Percentiles rank a stretch among this genome's conserved stretches.
These are phyloP conservation scores for Metrosideros polymorpha DNA, from an alignment of 441 rosid species.

Conservation along the genomic window DNA sequence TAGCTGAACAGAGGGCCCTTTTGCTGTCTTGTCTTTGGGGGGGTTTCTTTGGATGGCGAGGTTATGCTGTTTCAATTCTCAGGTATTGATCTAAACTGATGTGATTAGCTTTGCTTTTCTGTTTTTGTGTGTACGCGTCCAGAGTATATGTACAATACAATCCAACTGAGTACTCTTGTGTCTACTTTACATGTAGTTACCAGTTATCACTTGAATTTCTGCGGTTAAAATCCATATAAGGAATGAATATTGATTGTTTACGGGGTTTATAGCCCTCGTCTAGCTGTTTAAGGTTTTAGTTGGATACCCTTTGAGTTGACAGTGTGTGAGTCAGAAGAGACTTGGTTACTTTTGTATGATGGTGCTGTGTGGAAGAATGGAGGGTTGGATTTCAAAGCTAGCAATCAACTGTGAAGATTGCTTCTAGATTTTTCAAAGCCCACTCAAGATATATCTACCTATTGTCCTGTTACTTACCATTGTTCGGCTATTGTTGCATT, in stretches of 20 bases:
- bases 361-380: not conserved
- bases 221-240: not conserved
- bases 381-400: not conserved
- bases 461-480: not conserved
- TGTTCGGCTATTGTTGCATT: not conserved
- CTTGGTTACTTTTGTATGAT: not conserved
- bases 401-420: not conserved
- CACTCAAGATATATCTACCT: not conserved
- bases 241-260: not conserved
- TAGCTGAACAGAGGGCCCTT: slow-evolving; percentile 11
- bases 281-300: not conserved
- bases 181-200: not conserved
- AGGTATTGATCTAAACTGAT: slow-evolving; percentile 24
- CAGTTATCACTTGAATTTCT: not conserved
- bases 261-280: not conserved
- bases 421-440: not conserved
- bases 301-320: not conserved
- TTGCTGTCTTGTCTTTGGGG: slow-evolving; percentile 5
- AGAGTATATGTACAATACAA: not conserved
- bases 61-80: slow-evolving; percentile 58
- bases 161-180: not conserved
- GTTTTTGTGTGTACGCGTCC: not conserved
- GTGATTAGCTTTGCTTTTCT: not conserved
- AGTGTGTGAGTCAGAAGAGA: not conserved
- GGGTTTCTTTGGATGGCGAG: slow-evolving; percentile 33